Evolutionary conservation across 805 yeast genomes (phyloP).

Genomic region (Saccharomycopsis capsularis): DNA sequence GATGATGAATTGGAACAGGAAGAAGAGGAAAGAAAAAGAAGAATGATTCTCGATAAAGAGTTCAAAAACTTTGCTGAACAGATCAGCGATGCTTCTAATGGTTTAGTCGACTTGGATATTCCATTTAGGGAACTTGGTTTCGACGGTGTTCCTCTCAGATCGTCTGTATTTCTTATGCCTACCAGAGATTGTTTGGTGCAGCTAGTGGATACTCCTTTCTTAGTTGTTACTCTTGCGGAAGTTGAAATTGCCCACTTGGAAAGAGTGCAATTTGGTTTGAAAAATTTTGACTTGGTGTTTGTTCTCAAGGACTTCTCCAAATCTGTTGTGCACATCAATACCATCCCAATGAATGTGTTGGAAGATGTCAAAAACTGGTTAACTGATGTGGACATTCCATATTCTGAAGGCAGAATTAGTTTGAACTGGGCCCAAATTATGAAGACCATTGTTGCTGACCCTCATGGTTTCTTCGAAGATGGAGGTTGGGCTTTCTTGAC

Average conservation of each 20-base stretch:
- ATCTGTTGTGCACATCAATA: constrained; percentile 88
- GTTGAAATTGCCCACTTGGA: constrained; percentile 93
- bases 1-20: constrained; percentile 98
- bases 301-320: constrained; percentile 84
- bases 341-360: constrained; percentile 85
- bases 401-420: constrained; percentile 90
- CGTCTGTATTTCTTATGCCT: constrained; percentile 92
- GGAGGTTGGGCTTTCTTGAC: constrained; percentile 97
- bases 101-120: constrained; percentile 78
- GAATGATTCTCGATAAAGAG: constrained; percentile 85
- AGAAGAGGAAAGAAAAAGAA: constrained; percentile 93
- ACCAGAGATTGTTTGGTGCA: constrained; percentile 95
- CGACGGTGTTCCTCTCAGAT: constrained; percentile 94
- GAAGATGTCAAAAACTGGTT: constrained; percentile 96
- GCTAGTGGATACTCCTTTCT: constrained; percentile 88
- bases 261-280: constrained; percentile 94
- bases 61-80: constrained; percentile 84
- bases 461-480: constrained; percentile 85
- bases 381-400: constrained; percentile 95
- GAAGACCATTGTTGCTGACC: constrained; percentile 89
- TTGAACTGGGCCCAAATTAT: constrained; percentile 93
- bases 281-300: constrained; percentile 95
- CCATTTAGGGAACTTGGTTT: constrained; percentile 96
- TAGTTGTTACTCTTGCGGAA: constrained; percentile 85
- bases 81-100: constrained; percentile 82